Evolutionary conservation across 2,329 filamentous ascomycete genomes (phyloP).

Genomic region (Thielaviopsis ethacetica): DNA sequence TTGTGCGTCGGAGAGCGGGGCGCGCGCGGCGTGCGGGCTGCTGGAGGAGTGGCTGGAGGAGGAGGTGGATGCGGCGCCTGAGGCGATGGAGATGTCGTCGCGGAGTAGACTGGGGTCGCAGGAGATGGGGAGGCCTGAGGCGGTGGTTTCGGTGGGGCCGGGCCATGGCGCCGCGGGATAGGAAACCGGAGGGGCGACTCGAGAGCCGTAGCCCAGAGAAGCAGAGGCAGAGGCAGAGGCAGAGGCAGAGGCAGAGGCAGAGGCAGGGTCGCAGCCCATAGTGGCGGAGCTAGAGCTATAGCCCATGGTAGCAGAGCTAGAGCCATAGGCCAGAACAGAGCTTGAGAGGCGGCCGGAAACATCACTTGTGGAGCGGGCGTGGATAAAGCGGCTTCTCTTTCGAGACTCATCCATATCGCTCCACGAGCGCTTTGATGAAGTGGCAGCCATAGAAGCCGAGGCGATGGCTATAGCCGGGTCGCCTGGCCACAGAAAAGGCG

Average conservation of each 20-base stretch:
- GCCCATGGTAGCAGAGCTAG: too few species aligned
- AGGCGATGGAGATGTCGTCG: conserved; percentile 11
- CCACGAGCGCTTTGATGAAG: conserved; percentile 2
- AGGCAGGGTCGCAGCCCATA: too few species aligned
- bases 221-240: too few species aligned
- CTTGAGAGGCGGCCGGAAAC: neutral
- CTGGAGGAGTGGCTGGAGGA: conserved; percentile 14
- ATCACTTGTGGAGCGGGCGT: neutral
- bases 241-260: too few species aligned
- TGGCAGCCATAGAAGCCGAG: neutral
- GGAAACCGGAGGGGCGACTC: neutral
- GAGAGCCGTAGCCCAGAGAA: neutral
- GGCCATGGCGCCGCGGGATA: neutral
- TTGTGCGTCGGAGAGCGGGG: conserved; percentile 27
- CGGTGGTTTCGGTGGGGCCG: conserved; percentile 28
- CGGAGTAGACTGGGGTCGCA: conserved; percentile 19
- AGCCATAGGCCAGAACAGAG: neutral
- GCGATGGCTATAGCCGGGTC: neutral
- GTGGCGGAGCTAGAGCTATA: neutral
- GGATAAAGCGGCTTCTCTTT: conserved; percentile 1
- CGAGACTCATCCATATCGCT: conserved; percentile 6
- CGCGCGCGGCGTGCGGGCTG: conserved; percentile 11
- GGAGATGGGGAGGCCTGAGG: conserved; percentile 31
- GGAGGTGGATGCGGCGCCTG: conserved; percentile 12
- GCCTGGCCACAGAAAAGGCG: neutral